A percentile compares a stretch with the other conserved stretches of the same genome.
Evolutionary conservation across 139 green algal species (phyloP).

Genomic region (Ulvella scutata): DNA sequence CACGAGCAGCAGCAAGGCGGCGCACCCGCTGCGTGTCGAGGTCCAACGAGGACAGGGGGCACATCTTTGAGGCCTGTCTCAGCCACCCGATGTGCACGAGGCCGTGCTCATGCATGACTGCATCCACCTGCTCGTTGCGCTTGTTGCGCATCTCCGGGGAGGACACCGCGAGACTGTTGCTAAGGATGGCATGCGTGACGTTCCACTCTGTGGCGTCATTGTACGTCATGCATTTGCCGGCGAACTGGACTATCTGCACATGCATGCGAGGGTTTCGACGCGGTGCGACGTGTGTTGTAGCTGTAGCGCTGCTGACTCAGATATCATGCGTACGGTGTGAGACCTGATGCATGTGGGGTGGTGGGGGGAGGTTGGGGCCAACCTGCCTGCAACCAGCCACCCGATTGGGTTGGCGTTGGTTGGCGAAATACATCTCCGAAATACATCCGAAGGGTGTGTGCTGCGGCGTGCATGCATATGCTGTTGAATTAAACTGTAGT

Average conservation of each 20-base stretch:
- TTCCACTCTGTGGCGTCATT: not conserved
- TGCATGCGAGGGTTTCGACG: no score
- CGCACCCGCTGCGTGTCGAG: not conserved
- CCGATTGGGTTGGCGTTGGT: no score
- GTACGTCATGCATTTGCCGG: not conserved
- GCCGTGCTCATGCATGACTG: not conserved
- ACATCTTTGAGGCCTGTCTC: not conserved
- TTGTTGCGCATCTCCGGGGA: not conserved
- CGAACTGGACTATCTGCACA: not conserved
- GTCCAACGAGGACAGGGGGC: not conserved
- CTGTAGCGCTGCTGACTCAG: no score
- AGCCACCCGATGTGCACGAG: not conserved
- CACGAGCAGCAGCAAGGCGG: not conserved
- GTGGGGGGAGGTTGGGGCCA: no score
- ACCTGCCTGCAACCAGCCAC: no score
- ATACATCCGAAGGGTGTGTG: no score
- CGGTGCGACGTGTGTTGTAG: no score
- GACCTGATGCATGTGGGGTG: no score
- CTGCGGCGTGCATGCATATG: no score
- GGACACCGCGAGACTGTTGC: not conserved
- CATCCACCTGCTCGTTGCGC: slow-evolving; percentile 1
- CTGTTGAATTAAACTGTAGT: no score
- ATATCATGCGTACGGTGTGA: no score
- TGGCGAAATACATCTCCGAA: no score
- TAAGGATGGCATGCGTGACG: not conserved